phyloP scores from a whole-genome alignment of 306 rosid genomes.

The Vicia sativa region DNA sequence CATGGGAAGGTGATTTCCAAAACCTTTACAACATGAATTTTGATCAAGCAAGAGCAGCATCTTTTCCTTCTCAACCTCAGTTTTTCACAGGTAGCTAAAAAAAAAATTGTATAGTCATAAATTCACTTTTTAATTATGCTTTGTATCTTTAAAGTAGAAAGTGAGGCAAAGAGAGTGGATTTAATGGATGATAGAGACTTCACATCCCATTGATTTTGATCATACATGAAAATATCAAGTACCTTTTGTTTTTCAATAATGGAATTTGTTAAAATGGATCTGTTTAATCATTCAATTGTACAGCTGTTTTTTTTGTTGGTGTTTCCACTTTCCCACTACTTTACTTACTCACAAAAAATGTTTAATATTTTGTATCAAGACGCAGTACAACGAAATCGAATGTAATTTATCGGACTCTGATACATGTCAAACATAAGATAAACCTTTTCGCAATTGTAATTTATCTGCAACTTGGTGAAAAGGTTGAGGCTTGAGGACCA shows the following conservation, averaged over 20 bases:
- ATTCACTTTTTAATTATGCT: conserved; percentile 33
- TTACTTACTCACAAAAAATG: neutral
- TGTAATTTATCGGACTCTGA: neutral
- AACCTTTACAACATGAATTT: conserved; percentile 49
- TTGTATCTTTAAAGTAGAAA: conserved; percentile 36
- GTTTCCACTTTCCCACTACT: conserved; percentile 14
- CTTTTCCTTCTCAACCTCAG: conserved; percentile 55
- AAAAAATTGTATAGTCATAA: conserved; percentile 26
- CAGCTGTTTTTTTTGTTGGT: conserved; percentile 20
- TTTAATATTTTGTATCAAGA: neutral
- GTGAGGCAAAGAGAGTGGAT: conserved; percentile 37
- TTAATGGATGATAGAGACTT: conserved; percentile 42
- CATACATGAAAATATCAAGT: conserved; percentile 28
- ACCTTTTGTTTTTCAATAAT: conserved; percentile 22
- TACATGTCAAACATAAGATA: neutral
- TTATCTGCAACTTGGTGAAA: conserved; percentile 23
- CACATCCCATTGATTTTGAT: conserved; percentile 38
- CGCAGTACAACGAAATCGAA: neutral
- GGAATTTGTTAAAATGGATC: conserved; percentile 13
- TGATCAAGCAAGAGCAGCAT: conserved; percentile 56
- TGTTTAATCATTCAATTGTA: conserved; percentile 33
- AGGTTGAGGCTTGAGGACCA: neutral
- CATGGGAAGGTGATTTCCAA: conserved; percentile 67
- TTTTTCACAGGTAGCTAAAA: conserved; percentile 55
- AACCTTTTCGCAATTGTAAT: neutral